Conservation (phyloP, 2,329 filamentous ascomycete species). For the Metarhizium humberi region DNA sequence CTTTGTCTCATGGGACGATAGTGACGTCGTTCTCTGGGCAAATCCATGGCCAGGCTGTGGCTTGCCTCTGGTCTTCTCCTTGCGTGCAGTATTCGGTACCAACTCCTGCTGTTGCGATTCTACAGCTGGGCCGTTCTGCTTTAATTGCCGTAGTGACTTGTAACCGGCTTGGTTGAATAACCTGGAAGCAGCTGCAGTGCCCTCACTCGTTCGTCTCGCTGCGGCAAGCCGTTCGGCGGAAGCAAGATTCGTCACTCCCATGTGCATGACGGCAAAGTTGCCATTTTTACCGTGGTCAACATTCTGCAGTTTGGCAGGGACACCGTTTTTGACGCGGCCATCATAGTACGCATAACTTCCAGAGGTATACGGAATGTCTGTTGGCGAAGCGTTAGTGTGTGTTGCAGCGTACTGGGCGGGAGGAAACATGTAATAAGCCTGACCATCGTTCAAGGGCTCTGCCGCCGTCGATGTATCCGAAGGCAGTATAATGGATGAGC, state of each 20-base stretch:
- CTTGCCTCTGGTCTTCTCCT: background rate
- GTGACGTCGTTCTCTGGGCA: conserved; percentile 6
- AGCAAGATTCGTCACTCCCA: conserved; percentile 39
- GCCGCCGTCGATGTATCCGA: background rate
- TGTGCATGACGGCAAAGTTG: conserved; percentile 56
- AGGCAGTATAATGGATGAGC: background rate
- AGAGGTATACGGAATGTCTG: background rate
- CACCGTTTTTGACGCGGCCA: conserved; percentile 38
- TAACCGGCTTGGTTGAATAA: conserved; percentile 46
- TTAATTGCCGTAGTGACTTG: conserved; percentile 32
- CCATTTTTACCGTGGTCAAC: conserved; percentile 46
- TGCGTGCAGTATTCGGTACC: background rate
- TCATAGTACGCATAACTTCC: conserved; percentile 10
- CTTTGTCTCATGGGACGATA: conserved; percentile 39
- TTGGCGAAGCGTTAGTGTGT: background rate
- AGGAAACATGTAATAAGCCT: background rate
- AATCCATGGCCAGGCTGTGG: background rate
- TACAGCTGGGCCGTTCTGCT: background rate
- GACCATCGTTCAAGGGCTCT: background rate
- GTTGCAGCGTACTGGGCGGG: background rate
- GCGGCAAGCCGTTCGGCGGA: conserved; percentile 41
- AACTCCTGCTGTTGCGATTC: background rate
- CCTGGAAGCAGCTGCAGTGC: conserved; percentile 48
- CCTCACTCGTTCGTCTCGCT: conserved; percentile 53
- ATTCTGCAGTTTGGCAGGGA: conserved; percentile 54